Percentiles rank a stretch among this genome's conserved stretches.
These are phyloP conservation scores for Exserohilum rostratum DNA, from an alignment of 2,329 filamentous ascomycete genomes.

Conservation along the genomic window DNA sequence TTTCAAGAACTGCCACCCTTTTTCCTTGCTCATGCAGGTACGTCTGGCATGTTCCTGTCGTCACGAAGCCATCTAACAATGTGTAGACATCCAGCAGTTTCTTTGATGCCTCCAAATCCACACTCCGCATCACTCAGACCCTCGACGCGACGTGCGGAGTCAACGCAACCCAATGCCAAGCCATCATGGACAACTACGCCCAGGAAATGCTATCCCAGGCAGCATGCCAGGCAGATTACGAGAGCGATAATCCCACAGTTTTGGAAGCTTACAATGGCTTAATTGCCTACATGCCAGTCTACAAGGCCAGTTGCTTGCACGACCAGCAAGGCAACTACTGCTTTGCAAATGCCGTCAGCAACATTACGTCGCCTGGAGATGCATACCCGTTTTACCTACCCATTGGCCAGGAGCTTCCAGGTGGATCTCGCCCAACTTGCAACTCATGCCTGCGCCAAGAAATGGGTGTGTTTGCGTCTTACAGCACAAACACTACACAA, in stretches of 20 bases:
- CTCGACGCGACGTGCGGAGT: constrained; percentile 80
- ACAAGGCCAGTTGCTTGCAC: constrained; percentile 79
- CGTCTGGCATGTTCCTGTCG: constrained; percentile 28
- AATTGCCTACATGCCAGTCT: constrained; percentile 76
- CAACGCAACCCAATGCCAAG: constrained; percentile 68
- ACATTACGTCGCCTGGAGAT: constrained; percentile 71
- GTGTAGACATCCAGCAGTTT: constrained; percentile 79
- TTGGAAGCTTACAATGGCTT: constrained; percentile 77
- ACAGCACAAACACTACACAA: constrained; percentile 68
- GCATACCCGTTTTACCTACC: constrained; percentile 86
- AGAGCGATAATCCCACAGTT: constrained; percentile 71
- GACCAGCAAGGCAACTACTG: constrained; percentile 71
- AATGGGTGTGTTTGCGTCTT: constrained; percentile 79
- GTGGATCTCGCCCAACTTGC: constrained; percentile 73
- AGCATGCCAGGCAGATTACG: constrained; percentile 76
- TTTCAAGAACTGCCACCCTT: constrained; percentile 77
- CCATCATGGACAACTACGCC: constrained; percentile 69
- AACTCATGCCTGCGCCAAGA: constrained; percentile 76
- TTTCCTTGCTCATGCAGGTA: constrained; percentile 84
- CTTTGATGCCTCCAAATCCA: constrained; percentile 76
- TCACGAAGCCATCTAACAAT: constrained; percentile 8
- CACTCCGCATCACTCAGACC: constrained; percentile 73
- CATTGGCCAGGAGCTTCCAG: constrained; percentile 73
- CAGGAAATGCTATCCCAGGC: constrained; percentile 64
- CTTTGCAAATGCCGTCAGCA: constrained; percentile 84